A percentile compares a stretch with the other conserved stretches of the same genome.
Evolutionary conservation across 1,139 yeast genomes (phyloP).

Genomic region (Diutina pseudorugosa): DNA sequence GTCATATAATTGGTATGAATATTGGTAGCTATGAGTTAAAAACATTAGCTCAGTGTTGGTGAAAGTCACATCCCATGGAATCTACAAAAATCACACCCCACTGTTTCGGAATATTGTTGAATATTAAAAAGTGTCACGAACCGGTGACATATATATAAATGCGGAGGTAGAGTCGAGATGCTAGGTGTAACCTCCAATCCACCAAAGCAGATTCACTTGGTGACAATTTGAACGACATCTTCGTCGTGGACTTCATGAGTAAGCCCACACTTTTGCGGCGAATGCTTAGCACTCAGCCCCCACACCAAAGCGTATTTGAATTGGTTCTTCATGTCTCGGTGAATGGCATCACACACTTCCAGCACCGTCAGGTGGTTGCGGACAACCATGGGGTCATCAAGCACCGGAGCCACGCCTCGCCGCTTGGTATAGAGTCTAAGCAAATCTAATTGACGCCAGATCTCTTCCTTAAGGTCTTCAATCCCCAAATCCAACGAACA

Average conservation of each 20-base stretch:
- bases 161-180: too few species aligned
- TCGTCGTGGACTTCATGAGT: conserved; percentile 79
- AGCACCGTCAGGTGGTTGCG: conserved; percentile 67
- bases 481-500: conserved; percentile 82
- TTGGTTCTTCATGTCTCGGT: conserved; percentile 82
- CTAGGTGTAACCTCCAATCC: too few species aligned
- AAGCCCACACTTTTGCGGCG: conserved; percentile 93
- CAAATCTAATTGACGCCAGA: conserved; percentile 80
- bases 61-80: too few species aligned
- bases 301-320: conserved; percentile 92
- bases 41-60: too few species aligned
- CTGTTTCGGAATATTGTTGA: too few species aligned
- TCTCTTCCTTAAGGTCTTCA: conserved; percentile 79
- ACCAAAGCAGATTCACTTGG: conserved; percentile 58
- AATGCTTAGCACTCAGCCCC: conserved; percentile 93
- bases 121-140: too few species aligned
- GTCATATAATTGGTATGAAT: too few species aligned
- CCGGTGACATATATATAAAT: too few species aligned
- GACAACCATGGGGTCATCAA: conserved; percentile 85
- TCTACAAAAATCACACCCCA: too few species aligned
- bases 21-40: too few species aligned
- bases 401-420: conserved; percentile 64
- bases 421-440: conserved; percentile 78
- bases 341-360: conserved; percentile 85
- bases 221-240: conserved; percentile 84